Conservation (phyloP, 495 filamentous ascomycete genomes). For the Neurospora pannonica region DNA sequence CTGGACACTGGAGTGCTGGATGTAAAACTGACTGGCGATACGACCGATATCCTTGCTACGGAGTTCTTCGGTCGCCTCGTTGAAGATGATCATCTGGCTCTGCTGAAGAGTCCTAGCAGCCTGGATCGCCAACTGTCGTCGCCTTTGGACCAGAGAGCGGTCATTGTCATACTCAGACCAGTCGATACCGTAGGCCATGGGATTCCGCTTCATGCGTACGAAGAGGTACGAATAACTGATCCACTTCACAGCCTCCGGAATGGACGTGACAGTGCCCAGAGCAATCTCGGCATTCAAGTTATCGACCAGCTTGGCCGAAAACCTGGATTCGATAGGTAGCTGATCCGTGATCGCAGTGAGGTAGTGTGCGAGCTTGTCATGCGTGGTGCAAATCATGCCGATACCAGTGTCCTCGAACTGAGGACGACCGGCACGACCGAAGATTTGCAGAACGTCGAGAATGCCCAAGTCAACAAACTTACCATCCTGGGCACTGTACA, state of each 20-base stretch:
- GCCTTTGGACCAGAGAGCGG: conserved; percentile 69
- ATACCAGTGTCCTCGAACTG: conserved; percentile 95
- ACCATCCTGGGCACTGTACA: conserved; percentile 92
- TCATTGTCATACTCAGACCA: conserved; percentile 86
- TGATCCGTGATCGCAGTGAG: conserved; percentile 88
- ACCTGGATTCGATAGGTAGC: conserved; percentile 89
- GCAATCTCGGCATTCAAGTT: conserved; percentile 95
- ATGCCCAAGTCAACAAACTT: conserved; percentile 96
- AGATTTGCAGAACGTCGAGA: conserved; percentile 95
- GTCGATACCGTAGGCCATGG: conserved; percentile 89
- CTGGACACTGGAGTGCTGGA: conserved; percentile 83
- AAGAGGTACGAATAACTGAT: conserved; percentile 96
- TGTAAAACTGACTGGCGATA: conserved; percentile 96
- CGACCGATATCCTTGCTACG: conserved; percentile 87
- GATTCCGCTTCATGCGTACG: conserved; percentile 89
- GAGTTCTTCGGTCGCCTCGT: conserved; percentile 83
- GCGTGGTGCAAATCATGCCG: conserved; percentile 91
- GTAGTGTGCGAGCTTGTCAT: conserved; percentile 89
- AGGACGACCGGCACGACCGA: conserved; percentile 92
- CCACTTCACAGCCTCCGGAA: conserved; percentile 92
- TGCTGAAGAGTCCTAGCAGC: conserved; percentile 77
- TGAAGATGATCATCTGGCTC: conserved; percentile 98
- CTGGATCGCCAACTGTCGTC: conserved; percentile 74
- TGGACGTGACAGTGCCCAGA: conserved; percentile 87
- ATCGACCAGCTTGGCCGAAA: conserved; percentile 84